A percentile compares a stretch with the other conserved stretches of the same genome.
Evolutionary conservation across 768 basidiomycete genomes (phyloP).

Genomic region (Hericium coralloides): DNA sequence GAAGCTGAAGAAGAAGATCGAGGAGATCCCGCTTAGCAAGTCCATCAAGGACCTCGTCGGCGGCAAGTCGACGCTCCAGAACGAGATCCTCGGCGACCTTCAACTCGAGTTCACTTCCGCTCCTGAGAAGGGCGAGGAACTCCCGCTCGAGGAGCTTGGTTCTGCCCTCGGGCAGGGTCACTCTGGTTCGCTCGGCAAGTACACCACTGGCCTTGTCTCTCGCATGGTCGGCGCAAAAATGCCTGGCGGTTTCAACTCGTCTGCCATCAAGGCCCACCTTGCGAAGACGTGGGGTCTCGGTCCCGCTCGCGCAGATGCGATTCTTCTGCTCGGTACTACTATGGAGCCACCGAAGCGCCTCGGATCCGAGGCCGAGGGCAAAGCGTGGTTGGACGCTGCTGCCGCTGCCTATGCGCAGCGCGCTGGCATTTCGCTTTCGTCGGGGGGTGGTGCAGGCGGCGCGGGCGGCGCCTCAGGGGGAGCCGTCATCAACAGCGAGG

Average conservation of each 20-base stretch:
- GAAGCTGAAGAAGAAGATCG: conserved; percentile 92
- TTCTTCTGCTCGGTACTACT: conserved; percentile 84
- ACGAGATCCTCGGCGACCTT: conserved; percentile 95
- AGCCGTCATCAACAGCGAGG: conserved; percentile 93
- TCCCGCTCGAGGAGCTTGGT: conserved; percentile 93
- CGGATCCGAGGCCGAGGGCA: conserved; percentile 84
- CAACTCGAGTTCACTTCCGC: conserved; percentile 92
- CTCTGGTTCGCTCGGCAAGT: conserved; percentile 85
- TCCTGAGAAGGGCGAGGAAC: conserved; percentile 97
- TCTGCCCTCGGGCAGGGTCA: conserved; percentile 75
- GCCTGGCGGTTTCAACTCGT: conserved; percentile 97
- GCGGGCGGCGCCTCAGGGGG: conserved; percentile 61
- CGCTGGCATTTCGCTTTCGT: conserved; percentile 74
- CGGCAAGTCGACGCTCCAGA: conserved; percentile 97
- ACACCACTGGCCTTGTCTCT: conserved; percentile 82
- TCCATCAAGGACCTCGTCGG: conserved; percentile 98
- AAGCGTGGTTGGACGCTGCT: conserved; percentile 85
- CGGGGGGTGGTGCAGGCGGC: conserved; percentile 53
- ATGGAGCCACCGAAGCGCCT: conserved; percentile 93
- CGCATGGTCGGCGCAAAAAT: conserved; percentile 93
- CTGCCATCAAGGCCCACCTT: conserved; percentile 82
- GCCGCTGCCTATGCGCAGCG: conserved; percentile 83
- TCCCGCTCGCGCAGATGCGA: conserved; percentile 78
- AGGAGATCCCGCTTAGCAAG: conserved; percentile 84
- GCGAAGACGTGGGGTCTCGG: conserved; percentile 96